phyloP scores from a whole-genome alignment of 495 filamentous ascomycete genomes.

The Xylaria acuta region DNA sequence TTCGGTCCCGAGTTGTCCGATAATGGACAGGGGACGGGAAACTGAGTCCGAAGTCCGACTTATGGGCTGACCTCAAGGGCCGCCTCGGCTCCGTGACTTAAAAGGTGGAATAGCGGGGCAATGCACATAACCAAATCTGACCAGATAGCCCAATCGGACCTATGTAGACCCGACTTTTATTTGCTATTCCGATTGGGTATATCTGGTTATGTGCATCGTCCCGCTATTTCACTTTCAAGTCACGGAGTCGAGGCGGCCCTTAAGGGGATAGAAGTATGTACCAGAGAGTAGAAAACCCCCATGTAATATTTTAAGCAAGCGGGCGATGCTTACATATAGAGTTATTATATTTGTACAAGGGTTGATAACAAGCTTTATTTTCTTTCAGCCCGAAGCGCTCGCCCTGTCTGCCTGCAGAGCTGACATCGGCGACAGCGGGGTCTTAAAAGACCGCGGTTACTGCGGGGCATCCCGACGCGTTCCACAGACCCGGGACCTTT shows the following conservation, averaged over 20 bases:
- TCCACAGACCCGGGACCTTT: neutral
- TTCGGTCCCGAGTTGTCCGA: constrained; percentile 18
- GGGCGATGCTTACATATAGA: neutral
- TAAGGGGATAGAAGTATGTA: neutral
- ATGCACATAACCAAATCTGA: too few species aligned
- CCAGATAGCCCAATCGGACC: too few species aligned
- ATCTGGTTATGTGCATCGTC: too few species aligned
- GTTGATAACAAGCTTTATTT: neutral
- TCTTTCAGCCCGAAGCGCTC: neutral
- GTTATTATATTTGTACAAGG: neutral
- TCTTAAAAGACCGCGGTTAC: neutral
- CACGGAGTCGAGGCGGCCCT: too few species aligned
- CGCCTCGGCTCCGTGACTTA: too few species aligned
- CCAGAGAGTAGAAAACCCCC: neutral
- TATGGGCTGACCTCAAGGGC: neutral
- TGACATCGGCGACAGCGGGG: constrained; percentile 9
- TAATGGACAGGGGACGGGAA: constrained; percentile 6
- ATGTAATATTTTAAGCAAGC: neutral
- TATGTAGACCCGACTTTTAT: too few species aligned
- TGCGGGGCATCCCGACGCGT: neutral
- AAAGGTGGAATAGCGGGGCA: too few species aligned
- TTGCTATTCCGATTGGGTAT: too few species aligned
- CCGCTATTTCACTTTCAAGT: too few species aligned
- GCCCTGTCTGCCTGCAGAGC: neutral
- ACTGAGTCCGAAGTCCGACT: constrained; percentile 18